Evolutionary conservation across 2,329 filamentous ascomycete genomes (phyloP).

Genomic region (Chrysoporthe puriensis): DNA sequence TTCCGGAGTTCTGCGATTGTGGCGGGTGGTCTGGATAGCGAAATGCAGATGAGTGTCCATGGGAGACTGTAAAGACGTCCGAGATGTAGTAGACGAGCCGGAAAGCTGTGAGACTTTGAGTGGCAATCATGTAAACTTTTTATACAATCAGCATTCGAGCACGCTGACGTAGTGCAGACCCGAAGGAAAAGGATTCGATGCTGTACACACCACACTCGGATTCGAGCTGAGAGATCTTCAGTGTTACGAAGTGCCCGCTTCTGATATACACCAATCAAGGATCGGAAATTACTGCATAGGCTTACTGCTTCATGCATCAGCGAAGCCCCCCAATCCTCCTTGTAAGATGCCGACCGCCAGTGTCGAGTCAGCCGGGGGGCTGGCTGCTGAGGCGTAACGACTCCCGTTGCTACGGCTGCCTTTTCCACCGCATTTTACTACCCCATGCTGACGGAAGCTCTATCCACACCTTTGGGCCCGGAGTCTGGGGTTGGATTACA

Average conservation of each 20-base stretch:
- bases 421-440: background rate
- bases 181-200: background rate
- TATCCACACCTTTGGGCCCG: background rate
- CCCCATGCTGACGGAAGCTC: background rate
- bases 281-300: background rate
- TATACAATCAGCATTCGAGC: background rate
- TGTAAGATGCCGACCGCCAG: conserved; percentile 1
- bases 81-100: background rate
- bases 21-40: background rate
- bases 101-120: background rate
- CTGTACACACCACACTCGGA: background rate
- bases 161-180: background rate
- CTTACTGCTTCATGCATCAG: background rate
- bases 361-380: background rate
- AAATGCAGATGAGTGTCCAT: background rate
- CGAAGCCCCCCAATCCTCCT: background rate
- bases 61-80: background rate
- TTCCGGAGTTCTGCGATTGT: background rate
- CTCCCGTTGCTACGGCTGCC: too few relatives aligned
- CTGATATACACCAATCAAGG: background rate
- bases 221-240: conserved; percentile 3
- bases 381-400: background rate
- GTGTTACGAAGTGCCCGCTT: background rate
- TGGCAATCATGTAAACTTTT: background rate
- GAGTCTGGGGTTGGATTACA: background rate